Evolutionary conservation across 2,329 filamentous ascomycete species (phyloP), one percentile per base, ranked within the genome.

Genomic region (Penicillium sp.): DNA sequence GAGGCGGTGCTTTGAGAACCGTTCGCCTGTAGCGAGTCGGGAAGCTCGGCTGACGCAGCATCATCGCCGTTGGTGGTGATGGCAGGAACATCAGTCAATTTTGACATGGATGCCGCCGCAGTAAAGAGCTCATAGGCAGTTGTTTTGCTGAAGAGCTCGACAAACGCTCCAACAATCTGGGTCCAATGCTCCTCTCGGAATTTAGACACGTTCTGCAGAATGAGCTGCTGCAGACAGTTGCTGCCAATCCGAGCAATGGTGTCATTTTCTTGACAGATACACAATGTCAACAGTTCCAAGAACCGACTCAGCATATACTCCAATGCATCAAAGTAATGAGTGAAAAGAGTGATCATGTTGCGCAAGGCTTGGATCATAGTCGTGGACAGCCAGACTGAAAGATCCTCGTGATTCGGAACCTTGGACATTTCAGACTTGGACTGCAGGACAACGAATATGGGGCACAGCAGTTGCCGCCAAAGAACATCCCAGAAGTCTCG

Each of bases 291-390:
- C 19, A 99, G 85, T 75, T 98, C 94, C 39, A 99, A 79, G 75
- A 99, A 98, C n/a, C 95, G 85, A 75, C 97, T 92, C 18, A 99
- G 85, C 95, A 99, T 99, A 73, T 96, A 96, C 77, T 98, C 92
- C 10, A 99, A 81, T 0, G 92, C 88, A 59, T 96, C 91, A 65
- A 99, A 99, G 77, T 98, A 99, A 77, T 99, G 96, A 0, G 96
- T 99, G 76, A 99, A 99, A 24, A 99, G 85, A 0, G 92, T 94
- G 69, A 99, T 98, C 91, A 99, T 96, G 77, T 98, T 97, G 59
- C 95, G 89, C 56, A 99, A 81, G 2, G 95, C 95, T 75, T 99
- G 95, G 41, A 99, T 99, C 91, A 99, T 97, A 9, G 95, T 99
- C 0, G 95, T 99, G 0, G 95, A 98, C 24, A 99, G 83, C 95